Conservation (phyloP, 306 rosid species). For the barrel medic (Medicago truncatula) region DNA sequence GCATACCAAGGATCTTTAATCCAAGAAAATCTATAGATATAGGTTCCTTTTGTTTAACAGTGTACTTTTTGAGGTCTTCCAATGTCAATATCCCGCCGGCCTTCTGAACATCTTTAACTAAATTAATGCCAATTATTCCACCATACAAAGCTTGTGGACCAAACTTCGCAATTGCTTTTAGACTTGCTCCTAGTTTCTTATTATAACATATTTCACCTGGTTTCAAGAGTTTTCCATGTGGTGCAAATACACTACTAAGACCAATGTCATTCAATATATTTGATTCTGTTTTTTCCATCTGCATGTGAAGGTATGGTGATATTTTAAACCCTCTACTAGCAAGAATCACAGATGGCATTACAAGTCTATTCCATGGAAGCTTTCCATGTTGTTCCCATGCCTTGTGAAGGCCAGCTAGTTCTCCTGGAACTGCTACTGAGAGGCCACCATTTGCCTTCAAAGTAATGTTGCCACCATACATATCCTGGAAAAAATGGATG, state of each 20-base stretch:
- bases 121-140: conserved; percentile 62
- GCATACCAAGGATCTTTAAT: conserved; percentile 69
- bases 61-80: conserved; percentile 65
- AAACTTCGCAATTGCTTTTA: conserved; percentile 50
- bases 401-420: conserved; percentile 76
- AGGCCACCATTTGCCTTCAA: conserved; percentile 66
- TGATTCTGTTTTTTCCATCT: conserved; percentile 57
- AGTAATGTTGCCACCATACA: conserved; percentile 67
- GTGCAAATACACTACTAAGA: conserved; percentile 65
- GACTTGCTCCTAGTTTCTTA: conserved; percentile 62
- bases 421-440: conserved; percentile 76
- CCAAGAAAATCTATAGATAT: conserved; percentile 56
- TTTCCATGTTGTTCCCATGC: conserved; percentile 77
- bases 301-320: conserved; percentile 68
- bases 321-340: conserved; percentile 73
- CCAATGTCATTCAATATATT: conserved; percentile 63
- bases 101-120: conserved; percentile 66
- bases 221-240: conserved; percentile 66
- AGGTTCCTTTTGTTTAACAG: conserved; percentile 56
- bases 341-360: conserved; percentile 69
- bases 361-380: conserved; percentile 81
- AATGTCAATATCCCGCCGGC: conserved; percentile 72
- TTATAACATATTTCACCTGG: conserved; percentile 60
- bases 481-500: conserved; percentile 53
- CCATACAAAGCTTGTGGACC: conserved; percentile 68